Percentiles rank a stretch among this genome's conserved stretches.
Conservation (phyloP, 495 filamentous ascomycete species). For the Hyphodiscus hymeniophilus region DNA sequence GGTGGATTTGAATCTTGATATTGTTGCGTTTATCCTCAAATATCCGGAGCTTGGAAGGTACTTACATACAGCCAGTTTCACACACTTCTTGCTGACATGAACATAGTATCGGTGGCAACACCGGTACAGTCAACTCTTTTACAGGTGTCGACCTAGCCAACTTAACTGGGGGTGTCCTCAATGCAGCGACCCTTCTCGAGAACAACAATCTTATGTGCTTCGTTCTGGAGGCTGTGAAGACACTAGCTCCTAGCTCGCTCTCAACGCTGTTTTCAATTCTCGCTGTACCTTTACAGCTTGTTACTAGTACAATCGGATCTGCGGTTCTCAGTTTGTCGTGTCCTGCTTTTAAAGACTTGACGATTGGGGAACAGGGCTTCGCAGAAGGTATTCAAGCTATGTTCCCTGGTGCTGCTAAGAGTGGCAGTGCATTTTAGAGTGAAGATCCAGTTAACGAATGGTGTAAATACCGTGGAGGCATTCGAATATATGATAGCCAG, state of each 20-base stretch:
- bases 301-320: conserved; percentile 22
- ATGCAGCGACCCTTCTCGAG: conserved; percentile 30
- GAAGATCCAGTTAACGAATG: too few relatives aligned
- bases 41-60: conserved; percentile 27
- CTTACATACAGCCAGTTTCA: background rate
- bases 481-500: too few relatives aligned
- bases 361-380: conserved; percentile 28
- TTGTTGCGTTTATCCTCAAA: conserved; percentile 28
- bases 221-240: conserved; percentile 32
- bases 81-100: conserved; percentile 21
- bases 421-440: conserved; percentile 6
- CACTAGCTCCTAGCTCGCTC: conserved; percentile 32
- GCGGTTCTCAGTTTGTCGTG: conserved; percentile 21
- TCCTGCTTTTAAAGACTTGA: conserved; percentile 32
- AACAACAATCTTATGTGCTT: conserved; percentile 42
- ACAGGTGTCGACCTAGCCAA: conserved; percentile 37
- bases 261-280: conserved; percentile 23
- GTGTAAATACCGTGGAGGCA: too few relatives aligned
- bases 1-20: conserved; percentile 32
- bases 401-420: conserved; percentile 27
- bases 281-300: conserved; percentile 4
- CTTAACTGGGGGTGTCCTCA: conserved; percentile 41
- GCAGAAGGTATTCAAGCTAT: conserved; percentile 26
- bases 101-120: conserved; percentile 45
- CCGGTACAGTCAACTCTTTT: conserved; percentile 45